Evolutionary conservation across 176 grass and related monocot genomes (phyloP).

Genomic region (Eragrostis curvula): DNA sequence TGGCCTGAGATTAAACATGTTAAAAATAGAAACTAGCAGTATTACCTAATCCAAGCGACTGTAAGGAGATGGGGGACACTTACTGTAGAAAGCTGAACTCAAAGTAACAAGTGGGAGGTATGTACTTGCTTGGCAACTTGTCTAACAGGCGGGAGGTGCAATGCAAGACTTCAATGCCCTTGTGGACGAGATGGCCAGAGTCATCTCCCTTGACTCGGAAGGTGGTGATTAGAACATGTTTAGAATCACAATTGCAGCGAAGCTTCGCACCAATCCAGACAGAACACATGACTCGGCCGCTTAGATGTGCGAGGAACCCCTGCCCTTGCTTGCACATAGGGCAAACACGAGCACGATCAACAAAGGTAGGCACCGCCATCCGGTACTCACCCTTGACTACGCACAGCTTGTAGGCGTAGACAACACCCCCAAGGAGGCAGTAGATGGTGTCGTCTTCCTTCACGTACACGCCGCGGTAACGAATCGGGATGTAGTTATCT

Average conservation of each 20-base stretch:
- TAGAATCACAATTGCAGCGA: background rate
- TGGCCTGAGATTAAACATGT: too few relatives aligned
- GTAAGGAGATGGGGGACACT: background rate
- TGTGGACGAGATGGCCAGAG: background rate
- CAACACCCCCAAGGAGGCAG: background rate
- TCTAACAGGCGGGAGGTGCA: background rate
- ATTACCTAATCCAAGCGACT: too few relatives aligned
- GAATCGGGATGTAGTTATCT: background rate
- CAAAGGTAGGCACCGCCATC: background rate
- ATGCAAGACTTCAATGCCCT: conserved; percentile 9
- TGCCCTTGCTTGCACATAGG: background rate
- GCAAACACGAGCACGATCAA: background rate
- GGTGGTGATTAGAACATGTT: conserved; percentile 13
- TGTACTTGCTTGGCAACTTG: background rate
- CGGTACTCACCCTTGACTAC: background rate
- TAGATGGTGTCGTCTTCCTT: conserved; percentile 2
- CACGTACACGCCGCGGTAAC: background rate
- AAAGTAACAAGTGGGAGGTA: background rate
- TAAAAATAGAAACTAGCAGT: too few relatives aligned
- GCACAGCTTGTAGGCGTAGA: background rate
- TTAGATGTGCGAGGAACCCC: conserved; percentile 2
- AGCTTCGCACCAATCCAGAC: background rate
- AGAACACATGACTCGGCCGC: background rate
- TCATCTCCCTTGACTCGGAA: conserved; percentile 6
- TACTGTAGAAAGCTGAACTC: conserved; percentile 22